Evolutionary conservation across 345 rosid genomes (phyloP).

Genomic region (Bruguiera parviflora): DNA sequence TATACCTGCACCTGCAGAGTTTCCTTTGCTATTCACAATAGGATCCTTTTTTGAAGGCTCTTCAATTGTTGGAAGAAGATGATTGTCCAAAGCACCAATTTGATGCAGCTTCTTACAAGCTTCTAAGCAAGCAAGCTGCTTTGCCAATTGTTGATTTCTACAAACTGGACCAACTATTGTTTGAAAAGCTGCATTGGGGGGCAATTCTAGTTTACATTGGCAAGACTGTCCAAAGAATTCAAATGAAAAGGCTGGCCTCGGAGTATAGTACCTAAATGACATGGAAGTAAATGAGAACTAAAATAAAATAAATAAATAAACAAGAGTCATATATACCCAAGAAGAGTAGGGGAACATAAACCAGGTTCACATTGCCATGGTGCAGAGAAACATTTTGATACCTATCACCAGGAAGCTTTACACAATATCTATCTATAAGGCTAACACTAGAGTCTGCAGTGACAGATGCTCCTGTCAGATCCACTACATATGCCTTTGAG

Average conservation of each 20-base stretch:
- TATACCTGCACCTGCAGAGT: slow-evolving; percentile 60
- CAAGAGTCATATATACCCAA: not conserved
- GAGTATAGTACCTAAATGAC: slow-evolving; percentile 41
- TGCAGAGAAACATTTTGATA: slow-evolving; percentile 24
- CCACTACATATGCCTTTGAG: slow-evolving; percentile 34
- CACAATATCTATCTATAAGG: slow-evolving; percentile 48
- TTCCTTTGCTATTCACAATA: slow-evolving; percentile 35
- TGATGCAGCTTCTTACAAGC: slow-evolving; percentile 68
- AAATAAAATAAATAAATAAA: not conserved
- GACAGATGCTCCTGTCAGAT: slow-evolving; percentile 50
- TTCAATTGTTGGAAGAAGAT: slow-evolving; percentile 41
- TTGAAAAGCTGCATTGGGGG: slow-evolving; percentile 50
- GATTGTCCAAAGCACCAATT: slow-evolving; percentile 52
- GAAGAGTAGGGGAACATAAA: not conserved
- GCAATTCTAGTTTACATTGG: slow-evolving; percentile 45
- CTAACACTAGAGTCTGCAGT: slow-evolving; percentile 50
- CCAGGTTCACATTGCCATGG: not conserved
- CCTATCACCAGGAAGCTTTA: slow-evolving; percentile 57
- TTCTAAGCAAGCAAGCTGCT: slow-evolving; percentile 67
- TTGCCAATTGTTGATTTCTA: slow-evolving; percentile 49
- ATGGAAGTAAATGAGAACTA: slow-evolving; percentile 9
- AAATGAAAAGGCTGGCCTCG: slow-evolving; percentile 48
- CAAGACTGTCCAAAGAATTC: slow-evolving; percentile 30
- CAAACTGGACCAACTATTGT: slow-evolving; percentile 50
- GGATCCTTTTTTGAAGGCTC: slow-evolving; percentile 26